These are phyloP conservation scores for Murraya koenigii DNA, from an alignment of 345 rosid genomes.

Conservation along the genomic window DNA sequence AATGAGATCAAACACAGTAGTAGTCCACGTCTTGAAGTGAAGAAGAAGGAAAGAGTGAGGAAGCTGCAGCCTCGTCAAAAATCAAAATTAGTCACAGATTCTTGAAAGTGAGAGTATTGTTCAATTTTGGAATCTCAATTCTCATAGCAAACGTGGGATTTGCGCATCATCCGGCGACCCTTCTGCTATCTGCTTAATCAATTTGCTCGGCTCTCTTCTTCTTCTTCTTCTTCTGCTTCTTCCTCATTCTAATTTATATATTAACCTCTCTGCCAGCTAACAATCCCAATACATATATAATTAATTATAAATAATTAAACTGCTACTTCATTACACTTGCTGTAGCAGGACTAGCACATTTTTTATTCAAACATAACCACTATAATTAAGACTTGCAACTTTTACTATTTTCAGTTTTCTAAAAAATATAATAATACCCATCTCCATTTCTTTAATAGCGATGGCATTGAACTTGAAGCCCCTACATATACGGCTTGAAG, in stretches of 20 bases:
- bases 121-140: slow-evolving; percentile 32
- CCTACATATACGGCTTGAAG: slow-evolving; percentile 19
- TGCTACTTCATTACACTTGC: slow-evolving; percentile 10
- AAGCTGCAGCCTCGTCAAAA: slow-evolving; percentile 16
- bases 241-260: not conserved
- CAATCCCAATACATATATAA: slow-evolving; percentile 39
- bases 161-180: slow-evolving; percentile 43
- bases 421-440: not conserved
- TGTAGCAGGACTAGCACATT: not conserved
- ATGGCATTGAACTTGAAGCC: slow-evolving; percentile 2
- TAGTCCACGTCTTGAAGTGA: slow-evolving; percentile 27
- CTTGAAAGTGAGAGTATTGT: not conserved
- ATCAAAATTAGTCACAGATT: not conserved
- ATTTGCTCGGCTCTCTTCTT: not conserved
- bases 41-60: slow-evolving; percentile 26
- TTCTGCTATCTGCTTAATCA: slow-evolving; percentile 26
- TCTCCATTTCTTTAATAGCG: not conserved
- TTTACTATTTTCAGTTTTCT: no score
- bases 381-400: no score
- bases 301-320: not conserved
- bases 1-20: not conserved
- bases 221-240: slow-evolving; percentile 1
- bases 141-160: slow-evolving; percentile 38
- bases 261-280: slow-evolving; percentile 45
- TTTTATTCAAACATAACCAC: no score